phyloP scores from a whole-genome alignment of 2,329 filamentous ascomycete species.

The Aspergillus latus region DNA sequence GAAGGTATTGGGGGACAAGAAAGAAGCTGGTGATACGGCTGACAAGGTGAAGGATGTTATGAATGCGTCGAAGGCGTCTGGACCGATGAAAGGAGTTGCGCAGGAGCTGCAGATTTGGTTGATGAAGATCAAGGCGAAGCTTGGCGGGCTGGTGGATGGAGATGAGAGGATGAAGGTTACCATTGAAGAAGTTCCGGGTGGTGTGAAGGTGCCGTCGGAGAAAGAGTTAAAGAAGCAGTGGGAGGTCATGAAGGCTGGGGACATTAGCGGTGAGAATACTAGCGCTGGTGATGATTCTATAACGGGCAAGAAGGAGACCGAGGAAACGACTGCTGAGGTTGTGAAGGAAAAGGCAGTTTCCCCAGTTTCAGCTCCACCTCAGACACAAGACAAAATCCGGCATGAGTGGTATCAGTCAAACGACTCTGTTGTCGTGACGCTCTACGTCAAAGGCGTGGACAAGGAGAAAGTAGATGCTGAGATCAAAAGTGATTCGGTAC shows the following conservation, averaged over 20 bases:
- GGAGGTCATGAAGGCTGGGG: constrained; percentile 31
- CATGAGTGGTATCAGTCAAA: constrained; percentile 69
- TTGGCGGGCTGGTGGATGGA: constrained; percentile 50
- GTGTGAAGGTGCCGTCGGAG: constrained; percentile 46
- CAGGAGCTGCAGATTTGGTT: constrained; percentile 57
- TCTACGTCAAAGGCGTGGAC: constrained; percentile 65
- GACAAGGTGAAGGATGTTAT: constrained; percentile 34
- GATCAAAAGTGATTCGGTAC: constrained; percentile 50
- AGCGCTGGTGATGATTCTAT: constrained; percentile 5
- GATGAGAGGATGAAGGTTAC: constrained; percentile 49
- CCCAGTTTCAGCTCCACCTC: not conserved
- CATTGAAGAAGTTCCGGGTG: constrained; percentile 55
- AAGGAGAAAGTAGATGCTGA: constrained; percentile 57
- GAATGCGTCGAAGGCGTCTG: constrained; percentile 18
- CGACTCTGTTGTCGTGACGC: constrained; percentile 61
- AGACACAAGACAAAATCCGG: constrained; percentile 56
- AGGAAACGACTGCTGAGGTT: not conserved
- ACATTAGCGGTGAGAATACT: constrained; percentile 7
- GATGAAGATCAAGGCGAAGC: constrained; percentile 54
- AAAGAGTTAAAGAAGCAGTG: constrained; percentile 39
- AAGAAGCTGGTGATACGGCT: constrained; percentile 32
- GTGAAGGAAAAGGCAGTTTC: not conserved
- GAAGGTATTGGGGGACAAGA: constrained; percentile 32
- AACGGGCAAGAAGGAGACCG: not conserved
- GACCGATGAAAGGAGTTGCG: constrained; percentile 25